phyloP scores from a whole-genome alignment of 2,329 filamentous ascomycete species.

The Blastomyces emzantsi region DNA sequence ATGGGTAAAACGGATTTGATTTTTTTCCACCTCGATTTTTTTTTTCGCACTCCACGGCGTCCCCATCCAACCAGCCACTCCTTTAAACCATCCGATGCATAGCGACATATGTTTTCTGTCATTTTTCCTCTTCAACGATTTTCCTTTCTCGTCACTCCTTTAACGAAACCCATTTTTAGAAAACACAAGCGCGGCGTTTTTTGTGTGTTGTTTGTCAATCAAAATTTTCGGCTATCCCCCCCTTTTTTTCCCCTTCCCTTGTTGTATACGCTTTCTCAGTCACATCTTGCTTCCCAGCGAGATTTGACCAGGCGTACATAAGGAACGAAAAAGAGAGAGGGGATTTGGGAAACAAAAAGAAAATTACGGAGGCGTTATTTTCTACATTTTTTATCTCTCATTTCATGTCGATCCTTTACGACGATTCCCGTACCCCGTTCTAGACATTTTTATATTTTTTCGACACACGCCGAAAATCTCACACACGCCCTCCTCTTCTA shows the following conservation, averaged over 20 bases:
- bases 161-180: conserved; percentile 15
- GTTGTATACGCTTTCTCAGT: conserved; percentile 17
- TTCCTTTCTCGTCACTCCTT: conserved; percentile 28
- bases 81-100: conserved; percentile 17
- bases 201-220: conserved; percentile 4
- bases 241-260: conserved; percentile 12
- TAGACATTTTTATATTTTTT: not conserved
- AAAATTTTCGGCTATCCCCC: conserved; percentile 2
- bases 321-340: not conserved
- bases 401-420: conserved; percentile 3
- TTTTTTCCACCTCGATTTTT: conserved; percentile 9
- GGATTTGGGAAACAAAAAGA: not conserved
- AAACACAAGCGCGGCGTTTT: conserved; percentile 20
- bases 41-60: not conserved
- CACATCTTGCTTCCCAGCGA: conserved; percentile 9
- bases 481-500: not conserved
- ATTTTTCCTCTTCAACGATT: conserved; percentile 18
- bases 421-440: conserved; percentile 1
- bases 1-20: not conserved
- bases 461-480: not conserved
- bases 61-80: conserved; percentile 15
- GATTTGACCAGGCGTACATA: not conserved
- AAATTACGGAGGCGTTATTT: not conserved
- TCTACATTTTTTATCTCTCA: not conserved
- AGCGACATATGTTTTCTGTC: conserved; percentile 1